These are phyloP conservation scores for Nitzschia sp. DNA, from an alignment of 108 stramenopile species.

Conservation along the genomic window DNA sequence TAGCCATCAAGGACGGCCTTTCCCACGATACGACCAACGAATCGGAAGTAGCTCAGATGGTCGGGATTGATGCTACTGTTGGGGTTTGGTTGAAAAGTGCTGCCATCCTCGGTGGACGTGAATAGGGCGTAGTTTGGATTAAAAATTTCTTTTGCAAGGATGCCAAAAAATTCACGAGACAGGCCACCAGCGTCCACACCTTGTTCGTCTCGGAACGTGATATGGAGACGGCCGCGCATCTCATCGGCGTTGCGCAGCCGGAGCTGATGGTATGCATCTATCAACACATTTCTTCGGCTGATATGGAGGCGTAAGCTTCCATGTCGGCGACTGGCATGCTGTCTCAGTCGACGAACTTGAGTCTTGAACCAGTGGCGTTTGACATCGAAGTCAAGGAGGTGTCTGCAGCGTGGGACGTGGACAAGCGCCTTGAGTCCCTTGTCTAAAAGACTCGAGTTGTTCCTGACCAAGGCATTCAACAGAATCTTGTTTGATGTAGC, in stretches of 20 bases:
- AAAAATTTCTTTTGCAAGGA: constrained; percentile 97
- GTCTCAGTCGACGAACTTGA: constrained; percentile 80
- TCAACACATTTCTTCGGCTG: constrained; percentile 88
- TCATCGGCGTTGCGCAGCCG: constrained; percentile 92
- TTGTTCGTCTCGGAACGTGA: constrained; percentile 95
- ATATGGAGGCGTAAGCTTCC: constrained; percentile 89
- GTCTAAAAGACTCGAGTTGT: constrained; percentile 87
- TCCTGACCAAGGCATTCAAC: constrained; percentile 88
- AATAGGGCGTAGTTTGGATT: constrained; percentile 98
- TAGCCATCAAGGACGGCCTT: constrained; percentile 98
- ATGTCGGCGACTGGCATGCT: constrained; percentile 80
- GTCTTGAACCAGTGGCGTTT: constrained; percentile 90
- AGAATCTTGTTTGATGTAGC: constrained; percentile 84
- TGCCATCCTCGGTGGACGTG: constrained; percentile 94
- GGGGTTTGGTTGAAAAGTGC: constrained; percentile 98
- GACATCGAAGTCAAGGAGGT: constrained; percentile 93
- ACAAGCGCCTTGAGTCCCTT: constrained; percentile 86
- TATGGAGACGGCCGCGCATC: constrained; percentile 90
- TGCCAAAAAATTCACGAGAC: constrained; percentile 95
- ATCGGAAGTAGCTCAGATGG: constrained; percentile 95
- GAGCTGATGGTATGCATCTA: constrained; percentile 96
- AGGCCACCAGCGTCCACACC: constrained; percentile 99
- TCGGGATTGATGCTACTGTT: constrained; percentile 93
- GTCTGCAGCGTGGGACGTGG: constrained; percentile 78
- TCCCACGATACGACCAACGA: constrained; percentile 96